Evolutionary conservation across 2,329 filamentous ascomycete genomes (phyloP), one percentile per base, ranked within the genome.

Genomic region (Phialophora expanda): DNA sequence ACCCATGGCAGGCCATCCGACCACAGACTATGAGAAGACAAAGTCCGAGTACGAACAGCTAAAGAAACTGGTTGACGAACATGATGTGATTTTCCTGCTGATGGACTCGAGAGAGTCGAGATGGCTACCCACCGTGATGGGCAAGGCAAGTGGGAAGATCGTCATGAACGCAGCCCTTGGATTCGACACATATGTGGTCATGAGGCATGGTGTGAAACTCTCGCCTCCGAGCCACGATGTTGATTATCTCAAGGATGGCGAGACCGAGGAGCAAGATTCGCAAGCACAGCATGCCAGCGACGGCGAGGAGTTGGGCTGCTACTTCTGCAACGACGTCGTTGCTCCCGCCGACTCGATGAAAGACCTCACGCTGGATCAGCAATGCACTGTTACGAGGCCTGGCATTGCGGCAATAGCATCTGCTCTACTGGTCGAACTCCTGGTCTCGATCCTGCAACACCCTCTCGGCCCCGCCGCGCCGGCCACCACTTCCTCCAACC

Each of bases 311-410:
- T 83, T 98, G 28, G 95, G 95, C 9, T 99, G 95, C 79, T 99
- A 99, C 77, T 99, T 98, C 78, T 99, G 95, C 80, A 98, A 96
- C 74, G 95, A 99, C 76, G 94, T 99, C 28, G 94, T 98, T 57
- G 92, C 94, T 6, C 95, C 95, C 24, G 90, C 90, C 68, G 74
- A 96, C 91, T 97, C 93, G 2, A 86, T 97, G 75, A 97, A 94
- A 78, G 93, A 97, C 74, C 91, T 93, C 72, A 98, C 95, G 0
- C 87, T 99, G 11, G 95, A 99, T 76, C 95, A 99, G 77, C 95
- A 98, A 79, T 99, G 95, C 78, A 99, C 95, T 0, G 95, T 99
- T 22, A 99, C 95, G 2, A 88, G 95, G 9, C 95, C 95, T 0
- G 95, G 95, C 17, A 88, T 97, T 41, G 94, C 95, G 14, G 90